Evolutionary conservation across 108 stramenopile genomes (phyloP).

Genomic region (Skeletonema grethae): DNA sequence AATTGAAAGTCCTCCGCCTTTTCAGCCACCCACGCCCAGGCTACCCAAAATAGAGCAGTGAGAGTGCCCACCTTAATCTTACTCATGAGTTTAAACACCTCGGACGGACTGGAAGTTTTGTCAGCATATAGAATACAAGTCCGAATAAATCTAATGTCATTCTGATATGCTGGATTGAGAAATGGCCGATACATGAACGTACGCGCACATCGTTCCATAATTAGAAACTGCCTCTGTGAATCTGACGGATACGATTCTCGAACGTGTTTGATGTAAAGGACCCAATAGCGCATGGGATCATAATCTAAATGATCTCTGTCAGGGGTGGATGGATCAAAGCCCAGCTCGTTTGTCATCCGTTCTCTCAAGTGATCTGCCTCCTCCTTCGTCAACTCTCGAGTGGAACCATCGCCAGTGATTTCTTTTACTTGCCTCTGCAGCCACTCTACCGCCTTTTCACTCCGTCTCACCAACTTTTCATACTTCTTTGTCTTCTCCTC

Average conservation of each 20-base stretch:
- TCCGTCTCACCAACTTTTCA: constrained; percentile 66
- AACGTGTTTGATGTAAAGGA: constrained; percentile 79
- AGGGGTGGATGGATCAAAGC: constrained; percentile 24
- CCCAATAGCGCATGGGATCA: constrained; percentile 81
- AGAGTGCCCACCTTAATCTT: constrained; percentile 64
- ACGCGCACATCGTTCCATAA: constrained; percentile 83
- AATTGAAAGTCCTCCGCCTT: constrained; percentile 48
- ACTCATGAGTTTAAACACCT: constrained; percentile 78
- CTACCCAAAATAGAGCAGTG: constrained; percentile 65
- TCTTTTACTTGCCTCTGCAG: constrained; percentile 14
- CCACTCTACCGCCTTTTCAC: constrained; percentile 52
- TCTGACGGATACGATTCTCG: constrained; percentile 73
- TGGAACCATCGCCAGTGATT: background rate
- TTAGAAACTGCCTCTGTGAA: constrained; percentile 71
- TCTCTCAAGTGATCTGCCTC: constrained; percentile 21
- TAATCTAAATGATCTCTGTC: constrained; percentile 35
- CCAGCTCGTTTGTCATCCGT: constrained; percentile 18
- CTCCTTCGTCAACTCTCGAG: constrained; percentile 39
- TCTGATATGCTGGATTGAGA: constrained; percentile 50
- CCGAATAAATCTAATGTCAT: constrained; percentile 77
- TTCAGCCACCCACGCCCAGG: constrained; percentile 59
- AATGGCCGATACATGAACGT: constrained; percentile 54
- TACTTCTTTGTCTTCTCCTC: constrained; percentile 50
- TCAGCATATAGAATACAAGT: constrained; percentile 85
- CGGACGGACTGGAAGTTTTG: constrained; percentile 60